Conservation (phyloP, 164 flowering plant species). For the Berberis thunbergii region DNA sequence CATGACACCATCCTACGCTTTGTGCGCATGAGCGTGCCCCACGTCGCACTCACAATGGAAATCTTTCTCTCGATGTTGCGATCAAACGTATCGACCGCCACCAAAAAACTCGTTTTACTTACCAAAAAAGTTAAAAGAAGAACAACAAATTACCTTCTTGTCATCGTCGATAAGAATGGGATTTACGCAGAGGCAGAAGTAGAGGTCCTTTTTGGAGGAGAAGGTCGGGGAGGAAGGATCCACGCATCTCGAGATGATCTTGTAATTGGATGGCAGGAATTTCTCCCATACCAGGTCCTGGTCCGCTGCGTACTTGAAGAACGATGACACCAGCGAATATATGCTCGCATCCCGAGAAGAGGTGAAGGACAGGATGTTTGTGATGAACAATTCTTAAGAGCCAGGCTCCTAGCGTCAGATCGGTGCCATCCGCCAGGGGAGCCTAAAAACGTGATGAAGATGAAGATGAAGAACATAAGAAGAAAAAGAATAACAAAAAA, state of each 20-base stretch:
- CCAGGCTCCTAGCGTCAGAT: not conserved
- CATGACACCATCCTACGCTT: too few species aligned
- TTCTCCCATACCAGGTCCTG: not conserved
- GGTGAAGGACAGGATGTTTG: constrained; percentile 22
- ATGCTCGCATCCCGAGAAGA: constrained; percentile 27
- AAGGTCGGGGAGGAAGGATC: not conserved
- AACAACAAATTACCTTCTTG: not conserved
- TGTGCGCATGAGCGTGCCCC: too few species aligned
- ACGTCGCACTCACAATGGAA: too few species aligned
- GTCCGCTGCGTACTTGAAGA: constrained; percentile 14
- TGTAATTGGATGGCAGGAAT: not conserved
- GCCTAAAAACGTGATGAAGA: too few species aligned
- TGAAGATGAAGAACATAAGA: too few species aligned
- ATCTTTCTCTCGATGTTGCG: too few species aligned
- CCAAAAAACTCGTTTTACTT: too few species aligned
- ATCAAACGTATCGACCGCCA: too few species aligned
- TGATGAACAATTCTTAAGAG: constrained; percentile 7
- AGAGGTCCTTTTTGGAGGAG: not conserved
- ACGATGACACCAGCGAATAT: constrained; percentile 17
- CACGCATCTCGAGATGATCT: not conserved
- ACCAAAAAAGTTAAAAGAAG: too few species aligned
- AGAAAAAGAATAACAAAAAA: too few species aligned
- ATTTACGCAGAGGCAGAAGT: not conserved
- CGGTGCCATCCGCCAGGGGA: too few species aligned
- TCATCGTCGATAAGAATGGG: not conserved